Evolutionary conservation across 345 rosid species (phyloP), one percentile per base, ranked within the genome.

Genomic region (Hibiscus trionum): DNA sequence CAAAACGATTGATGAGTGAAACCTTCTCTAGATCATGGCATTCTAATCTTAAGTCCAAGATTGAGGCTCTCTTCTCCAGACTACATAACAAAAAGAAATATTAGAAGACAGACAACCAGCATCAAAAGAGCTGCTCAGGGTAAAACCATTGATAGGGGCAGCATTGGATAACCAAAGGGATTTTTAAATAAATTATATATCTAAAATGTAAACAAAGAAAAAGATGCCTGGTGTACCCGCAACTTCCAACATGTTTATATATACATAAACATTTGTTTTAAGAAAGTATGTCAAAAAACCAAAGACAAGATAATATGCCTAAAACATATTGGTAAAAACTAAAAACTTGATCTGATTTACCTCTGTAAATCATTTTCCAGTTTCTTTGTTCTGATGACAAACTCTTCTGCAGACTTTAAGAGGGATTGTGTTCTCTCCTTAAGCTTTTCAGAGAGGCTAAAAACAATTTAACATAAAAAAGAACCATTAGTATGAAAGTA

Each of bases 371-470:
- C 24, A 21, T 21, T 21, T 21, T 21, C 24, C 24, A 21, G 24
- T 21, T 21, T 21, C 24, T 21, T 21, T 21, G 24, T 21, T 21
- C 97, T 86, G 76, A 74, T 70, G 73, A 79, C 47, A 50, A 88
- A 77, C 70, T 84, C 90, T 77, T 90, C 97, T 76, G 88, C 83
- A 72, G 84, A 85, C 80, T 84, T 88, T 53, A 79, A 75, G 59
- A 90, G 80, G 78, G 81, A 82, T 55, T 83, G 83, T 62, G 66
- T 72, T 77, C 78, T 82, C 77, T 82, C 60, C 76, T 77, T 73
- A 31, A 72, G 65, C 75, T 72, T 82, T 79, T 87, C 90, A 46
- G 78, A 76, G 60, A 57, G 31, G 76, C 95, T 90, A 66, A 69
- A 73, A 26, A 4, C 53, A 69, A 50, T 69, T 69, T 52, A 14